A percentile compares a stretch with the other conserved stretches of the same genome.
Conservation (phyloP, 1,139 yeast genomes). For the Meyerozyma smithsonii region DNA sequence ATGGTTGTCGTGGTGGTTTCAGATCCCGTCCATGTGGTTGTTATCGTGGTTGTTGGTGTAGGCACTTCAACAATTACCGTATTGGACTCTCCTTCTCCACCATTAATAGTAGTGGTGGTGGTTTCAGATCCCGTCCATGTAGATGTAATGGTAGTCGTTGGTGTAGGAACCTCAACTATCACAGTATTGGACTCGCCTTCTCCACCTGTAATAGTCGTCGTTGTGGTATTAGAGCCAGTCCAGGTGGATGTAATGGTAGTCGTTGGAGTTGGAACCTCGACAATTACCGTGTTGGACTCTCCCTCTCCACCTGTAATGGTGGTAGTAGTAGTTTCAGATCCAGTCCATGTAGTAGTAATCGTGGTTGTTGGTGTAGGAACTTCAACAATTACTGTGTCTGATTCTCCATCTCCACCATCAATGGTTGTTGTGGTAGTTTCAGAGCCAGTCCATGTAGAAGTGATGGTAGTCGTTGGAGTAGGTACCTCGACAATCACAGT, state of each 20-base stretch:
- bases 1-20: slow-evolving; percentile 9
- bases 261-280: slow-evolving; percentile 12
- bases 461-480: slow-evolving; percentile 6
- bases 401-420: slow-evolving; percentile 5
- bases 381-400: slow-evolving; percentile 9
- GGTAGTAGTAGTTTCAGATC: slow-evolving; percentile 6
- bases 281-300: slow-evolving; percentile 9
- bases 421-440: slow-evolving; percentile 5
- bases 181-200: slow-evolving; percentile 13
- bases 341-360: slow-evolving; percentile 8
- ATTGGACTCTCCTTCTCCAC: slow-evolving; percentile 7
- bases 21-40: slow-evolving; percentile 8
- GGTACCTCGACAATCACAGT: slow-evolving; percentile 10
- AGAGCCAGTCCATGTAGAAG: slow-evolving; percentile 9
- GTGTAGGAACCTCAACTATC: slow-evolving; percentile 7
- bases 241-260: no score
- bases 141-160: slow-evolving; percentile 10
- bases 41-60: slow-evolving; percentile 4
- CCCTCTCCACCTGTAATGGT: slow-evolving; percentile 7
- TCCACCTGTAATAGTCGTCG: slow-evolving; percentile 9
- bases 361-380: slow-evolving; percentile 8
- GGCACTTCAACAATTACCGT: slow-evolving; percentile 10
- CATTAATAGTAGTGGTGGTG: slow-evolving; percentile 8
- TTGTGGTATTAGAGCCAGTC: slow-evolving; percentile 8
- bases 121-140: slow-evolving; percentile 7